Base-by-base conservation (phyloP, 352 stramenopile species). In the Stramenopiles sp. region DNA sequence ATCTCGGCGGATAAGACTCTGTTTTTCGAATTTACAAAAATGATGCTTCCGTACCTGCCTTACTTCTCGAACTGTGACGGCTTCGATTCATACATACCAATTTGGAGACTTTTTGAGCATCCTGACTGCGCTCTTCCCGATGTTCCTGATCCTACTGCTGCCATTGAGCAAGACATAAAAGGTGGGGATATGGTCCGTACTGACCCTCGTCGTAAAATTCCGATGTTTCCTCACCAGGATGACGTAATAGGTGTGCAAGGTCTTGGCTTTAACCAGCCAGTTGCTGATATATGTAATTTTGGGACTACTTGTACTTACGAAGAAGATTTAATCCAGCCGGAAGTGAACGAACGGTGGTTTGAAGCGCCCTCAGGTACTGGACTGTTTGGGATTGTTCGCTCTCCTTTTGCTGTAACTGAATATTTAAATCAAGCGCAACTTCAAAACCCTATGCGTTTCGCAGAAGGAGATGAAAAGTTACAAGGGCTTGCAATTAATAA, bases 31-130 rank as follows among this genome's bases (percentile, higher is more conserved):
- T 82, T 86, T n/a, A 18, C 78, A 3, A 79, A 82, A 49, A 63
- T 93, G 4, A 77, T 97, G 73, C 79, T 98, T 0, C 88, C 93
- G 1, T 98, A 98, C 78, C 69, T 98, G 34, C 94, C 93, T 2
- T 98, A 96, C 76, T 88, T 97, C 68, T 97, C 90, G 1, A 96
- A 95, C 73, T 98, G 94, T 80, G 86, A 87, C 80, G 87, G 93
- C 69, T 98, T 95, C 76, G 94, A 98, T 83, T 96, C 88, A 77
- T 91, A 95, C 74, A 87, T 98, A 76, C 89, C 92, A 0, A 79
- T 97, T 0, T 97, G 92, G 68, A 84, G 92, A 69, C 75, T 97
- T 0, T 83, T 97, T 18, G 92, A 97, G 77, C 93, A 83, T 74
- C 32, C 80, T 34, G 83, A 91, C 49, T 98, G 93, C 68, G 68